Conservation (phyloP, 257 asterid genomes). For the Cruciata laevipes region DNA sequence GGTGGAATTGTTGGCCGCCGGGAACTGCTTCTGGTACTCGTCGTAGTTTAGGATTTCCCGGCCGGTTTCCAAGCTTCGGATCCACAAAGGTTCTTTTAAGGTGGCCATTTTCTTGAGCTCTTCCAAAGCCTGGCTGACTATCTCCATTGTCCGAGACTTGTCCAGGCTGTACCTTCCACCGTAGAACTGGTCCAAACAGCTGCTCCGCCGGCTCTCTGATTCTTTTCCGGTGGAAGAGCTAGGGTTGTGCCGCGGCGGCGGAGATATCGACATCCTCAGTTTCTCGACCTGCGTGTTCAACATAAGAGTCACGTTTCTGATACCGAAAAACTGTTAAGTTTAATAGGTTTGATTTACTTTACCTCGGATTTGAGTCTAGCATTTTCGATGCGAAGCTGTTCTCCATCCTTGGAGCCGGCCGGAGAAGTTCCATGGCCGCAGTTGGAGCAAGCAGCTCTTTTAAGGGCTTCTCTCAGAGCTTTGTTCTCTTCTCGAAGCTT, state of each 20-base stretch:
- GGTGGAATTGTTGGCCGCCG: conserved; percentile 12
- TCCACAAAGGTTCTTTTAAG: conserved; percentile 64
- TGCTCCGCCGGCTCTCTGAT: conserved; percentile 39
- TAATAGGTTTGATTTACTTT: not conserved
- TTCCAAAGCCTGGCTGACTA: conserved; percentile 40
- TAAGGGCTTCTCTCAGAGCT: conserved; percentile 38
- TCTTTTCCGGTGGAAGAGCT: conserved; percentile 45
- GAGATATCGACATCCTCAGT: conserved; percentile 46
- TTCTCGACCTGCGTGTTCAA: conserved; percentile 47
- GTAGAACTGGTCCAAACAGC: conserved; percentile 31
- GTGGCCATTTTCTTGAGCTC: conserved; percentile 67
- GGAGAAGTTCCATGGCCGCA: conserved; percentile 47
- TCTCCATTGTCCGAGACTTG: conserved; percentile 38
- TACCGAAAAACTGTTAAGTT: not conserved
- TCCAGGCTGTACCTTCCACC: conserved; percentile 37
- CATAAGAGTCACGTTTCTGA: not conserved
- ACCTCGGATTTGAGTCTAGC: conserved; percentile 85
- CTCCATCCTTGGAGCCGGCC: conserved; percentile 30
- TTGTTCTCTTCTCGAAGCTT: conserved; percentile 63
- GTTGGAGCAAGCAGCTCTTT: conserved; percentile 49
- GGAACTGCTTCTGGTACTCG: conserved; percentile 51
- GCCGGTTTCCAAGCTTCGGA: conserved; percentile 65
- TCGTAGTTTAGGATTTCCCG: conserved; percentile 86
- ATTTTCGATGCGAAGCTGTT: conserved; percentile 62
- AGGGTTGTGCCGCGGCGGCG: conserved; percentile 25